phyloP scores from a whole-genome alignment of 129 eudicot genomes.

The Chrysanthemum makinoi region DNA sequence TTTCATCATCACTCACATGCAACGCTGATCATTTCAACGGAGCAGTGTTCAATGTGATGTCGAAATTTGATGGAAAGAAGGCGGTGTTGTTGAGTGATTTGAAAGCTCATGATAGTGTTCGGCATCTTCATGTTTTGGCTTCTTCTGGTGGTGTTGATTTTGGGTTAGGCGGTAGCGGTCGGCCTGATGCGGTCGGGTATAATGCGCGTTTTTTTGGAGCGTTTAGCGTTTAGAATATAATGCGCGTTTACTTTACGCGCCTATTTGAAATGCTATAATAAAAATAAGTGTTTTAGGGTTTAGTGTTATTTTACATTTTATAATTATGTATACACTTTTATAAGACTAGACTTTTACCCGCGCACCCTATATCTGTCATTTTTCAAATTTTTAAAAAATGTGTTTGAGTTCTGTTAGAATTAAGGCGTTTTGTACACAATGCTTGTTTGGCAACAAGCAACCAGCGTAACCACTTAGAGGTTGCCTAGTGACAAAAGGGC shows the following conservation, averaged over 20 bases:
- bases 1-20: slow-evolving; percentile 13
- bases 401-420: no score
- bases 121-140: slow-evolving; percentile 30
- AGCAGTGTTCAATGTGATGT: slow-evolving; percentile 28
- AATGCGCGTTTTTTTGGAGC: no score
- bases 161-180: slow-evolving; percentile 19
- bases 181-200: slow-evolving; percentile 28
- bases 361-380: no score
- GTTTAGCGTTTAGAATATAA: no score
- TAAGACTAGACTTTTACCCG: no score
- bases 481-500: no score
- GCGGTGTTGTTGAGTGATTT: slow-evolving; percentile 13
- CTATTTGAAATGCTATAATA: neutral
- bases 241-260: no score
- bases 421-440: no score
- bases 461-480: no score
- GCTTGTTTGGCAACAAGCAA: no score
- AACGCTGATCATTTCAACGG: slow-evolving; percentile 6
- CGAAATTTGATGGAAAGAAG: slow-evolving; percentile 21
- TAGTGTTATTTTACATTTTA: neutral
- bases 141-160: slow-evolving; percentile 20
- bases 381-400: no score
- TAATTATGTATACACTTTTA: no score
- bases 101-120: slow-evolving; percentile 31
- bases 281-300: neutral